Evolutionary conservation across 352 stramenopile species (phyloP).

Genomic region (Elongisporangium prolatum): DNA sequence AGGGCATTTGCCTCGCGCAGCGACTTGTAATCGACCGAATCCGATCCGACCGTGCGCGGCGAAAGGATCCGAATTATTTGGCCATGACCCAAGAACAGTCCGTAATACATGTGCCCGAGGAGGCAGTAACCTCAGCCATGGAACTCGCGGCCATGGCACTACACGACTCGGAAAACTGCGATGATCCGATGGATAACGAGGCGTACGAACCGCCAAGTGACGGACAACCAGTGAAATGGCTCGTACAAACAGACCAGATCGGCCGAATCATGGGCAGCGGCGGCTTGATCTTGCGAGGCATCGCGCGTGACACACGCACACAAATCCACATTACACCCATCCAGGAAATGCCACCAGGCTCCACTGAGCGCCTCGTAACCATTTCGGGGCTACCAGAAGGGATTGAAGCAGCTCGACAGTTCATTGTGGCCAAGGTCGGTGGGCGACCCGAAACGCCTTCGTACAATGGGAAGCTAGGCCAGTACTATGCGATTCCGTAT

Average conservation of each 20-base stretch:
- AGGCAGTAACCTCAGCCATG: constrained; percentile 35
- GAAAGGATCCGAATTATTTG: constrained; percentile 51
- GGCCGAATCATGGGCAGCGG: constrained; percentile 61
- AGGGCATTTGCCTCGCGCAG: constrained; percentile 56
- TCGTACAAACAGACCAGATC: constrained; percentile 38
- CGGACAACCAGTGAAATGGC: constrained; percentile 30
- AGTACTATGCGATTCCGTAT: constrained; percentile 68
- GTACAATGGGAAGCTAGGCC: constrained; percentile 25
- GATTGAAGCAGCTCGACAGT: constrained; percentile 27
- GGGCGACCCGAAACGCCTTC: constrained; percentile 26
- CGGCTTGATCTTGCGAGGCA: constrained; percentile 36
- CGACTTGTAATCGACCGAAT: constrained; percentile 56
- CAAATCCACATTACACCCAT: constrained; percentile 34
- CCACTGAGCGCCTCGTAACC: constrained; percentile 39
- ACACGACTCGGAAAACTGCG: constrained; percentile 6
- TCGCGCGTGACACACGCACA: constrained; percentile 37
- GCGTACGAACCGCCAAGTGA: constrained; percentile 1
- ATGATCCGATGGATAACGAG: constrained; percentile 15
- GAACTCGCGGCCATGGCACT: constrained; percentile 16
- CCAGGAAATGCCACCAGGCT: constrained; percentile 33
- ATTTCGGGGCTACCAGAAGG: constrained; percentile 27
- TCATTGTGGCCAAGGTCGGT: constrained; percentile 37
- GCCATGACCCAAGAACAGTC: constrained; percentile 19
- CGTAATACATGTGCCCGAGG: constrained; percentile 28
- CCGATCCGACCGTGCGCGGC: constrained; percentile 32